These are phyloP conservation scores for Trichophyton schoenleinii DNA, from an alignment of 2,329 filamentous ascomycete species.

Conservation along the genomic window DNA sequence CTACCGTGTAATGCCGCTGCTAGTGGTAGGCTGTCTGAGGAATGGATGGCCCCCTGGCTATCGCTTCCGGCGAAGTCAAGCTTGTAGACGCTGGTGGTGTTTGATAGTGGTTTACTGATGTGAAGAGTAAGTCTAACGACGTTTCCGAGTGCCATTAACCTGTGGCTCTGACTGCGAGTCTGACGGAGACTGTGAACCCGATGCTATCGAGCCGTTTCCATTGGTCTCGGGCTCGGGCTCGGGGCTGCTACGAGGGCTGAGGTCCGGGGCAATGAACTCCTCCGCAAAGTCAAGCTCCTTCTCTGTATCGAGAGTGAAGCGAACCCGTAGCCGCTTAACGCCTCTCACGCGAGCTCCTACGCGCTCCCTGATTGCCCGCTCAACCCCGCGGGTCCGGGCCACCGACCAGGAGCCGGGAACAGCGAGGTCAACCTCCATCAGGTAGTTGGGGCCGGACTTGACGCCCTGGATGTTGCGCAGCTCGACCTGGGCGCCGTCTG, in stretches of 20 bases:
- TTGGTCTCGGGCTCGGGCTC: constrained; percentile 46
- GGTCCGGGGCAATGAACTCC: constrained; percentile 61
- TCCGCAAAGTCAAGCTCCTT: constrained; percentile 51
- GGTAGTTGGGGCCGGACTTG: constrained; percentile 93
- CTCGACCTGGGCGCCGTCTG: constrained; percentile 48
- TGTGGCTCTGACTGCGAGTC: background rate
- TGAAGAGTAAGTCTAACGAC: background rate
- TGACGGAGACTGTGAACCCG: background rate
- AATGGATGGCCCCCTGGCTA: too few relatives aligned
- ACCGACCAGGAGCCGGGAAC: constrained; percentile 69
- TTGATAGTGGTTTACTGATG: too few relatives aligned
- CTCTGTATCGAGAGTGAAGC: constrained; percentile 62
- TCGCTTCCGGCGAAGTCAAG: too few relatives aligned
- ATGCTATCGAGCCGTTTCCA: constrained; percentile 16
- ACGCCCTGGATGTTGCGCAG: constrained; percentile 72
- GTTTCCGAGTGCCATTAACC: background rate
- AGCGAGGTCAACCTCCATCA: constrained; percentile 77
- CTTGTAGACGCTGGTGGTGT: too few relatives aligned
- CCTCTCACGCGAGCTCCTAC: constrained; percentile 70
- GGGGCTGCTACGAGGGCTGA: constrained; percentile 45
- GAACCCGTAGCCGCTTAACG: constrained; percentile 67
- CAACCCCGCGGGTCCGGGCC: constrained; percentile 53
- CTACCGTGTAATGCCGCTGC: too few relatives aligned
- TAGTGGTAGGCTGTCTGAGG: too few relatives aligned
- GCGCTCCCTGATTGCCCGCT: constrained; percentile 58